Base-by-base conservation (phyloP, 177 flowering plant genomes). In the Vitis hybrid region DNA sequence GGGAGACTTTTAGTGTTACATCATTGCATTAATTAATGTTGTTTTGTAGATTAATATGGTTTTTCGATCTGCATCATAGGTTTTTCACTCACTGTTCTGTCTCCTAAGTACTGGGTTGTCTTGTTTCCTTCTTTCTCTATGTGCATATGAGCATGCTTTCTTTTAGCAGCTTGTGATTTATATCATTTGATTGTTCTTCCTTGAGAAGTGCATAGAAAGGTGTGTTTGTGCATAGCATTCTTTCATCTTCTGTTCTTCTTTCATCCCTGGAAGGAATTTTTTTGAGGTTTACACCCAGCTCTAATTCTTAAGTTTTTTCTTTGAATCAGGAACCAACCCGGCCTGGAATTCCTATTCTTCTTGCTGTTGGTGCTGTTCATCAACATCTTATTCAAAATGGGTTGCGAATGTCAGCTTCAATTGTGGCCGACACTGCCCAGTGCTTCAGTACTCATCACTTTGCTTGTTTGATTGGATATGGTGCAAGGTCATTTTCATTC, bases 371-470 rank as follows among this genome's bases (percentile, higher is more conserved):
- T 72, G 97, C 99, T 75, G 98, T 96, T 72, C 99, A 96, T 67
- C 99, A 96, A 81, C 99, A 96, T 85, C 91, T 96, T 58, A 96
- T 96, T 81, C 95, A 93, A 69, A 96, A 93, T 84, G 99, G 99
- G 57, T 75, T 96, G 82, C 84, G 99, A 48, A 90, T 86, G 89
- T 91, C 92, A 71, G 93, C 97, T 75, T 92, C 99, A 18, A 93
- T 96, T 63, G 83, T 96, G 66, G 98, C 93, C 18, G 99, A 96
- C 62, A 93, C 99, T 75, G 99, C 99, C 76, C 98, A 96, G 81
- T 96, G 99, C 85, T 96, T 96, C 81, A 96, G 98, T 74, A 96
- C 99, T 58, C 99, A 96, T 81, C 99, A 96, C 62, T 96, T 93
- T 81, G 99, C 99, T 77, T 96, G 99, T 81, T 81, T 96, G 74